phyloP scores from a whole-genome alignment of 805 yeast species.

The Spathaspora girioi region DNA sequence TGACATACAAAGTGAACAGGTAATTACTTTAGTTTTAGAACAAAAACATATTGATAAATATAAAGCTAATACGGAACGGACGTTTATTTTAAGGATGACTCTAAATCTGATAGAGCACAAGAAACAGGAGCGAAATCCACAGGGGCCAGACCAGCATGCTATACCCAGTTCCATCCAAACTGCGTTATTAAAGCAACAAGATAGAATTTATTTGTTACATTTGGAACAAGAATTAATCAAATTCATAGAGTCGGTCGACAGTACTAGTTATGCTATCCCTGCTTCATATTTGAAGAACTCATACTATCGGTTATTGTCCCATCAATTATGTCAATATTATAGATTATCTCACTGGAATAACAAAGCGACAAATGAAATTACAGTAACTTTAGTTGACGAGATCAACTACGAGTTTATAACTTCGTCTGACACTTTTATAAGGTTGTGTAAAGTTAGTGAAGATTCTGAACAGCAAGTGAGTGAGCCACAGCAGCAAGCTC shows the following conservation, averaged over 20 bases:
- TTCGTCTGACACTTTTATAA: background rate
- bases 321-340: slow-evolving; percentile 68
- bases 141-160: background rate
- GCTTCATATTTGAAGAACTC: slow-evolving; percentile 53
- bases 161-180: slow-evolving; percentile 16
- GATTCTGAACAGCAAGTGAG: slow-evolving; percentile 5
- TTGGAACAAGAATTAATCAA: slow-evolving; percentile 18
- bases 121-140: background rate
- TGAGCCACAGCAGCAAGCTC: background rate
- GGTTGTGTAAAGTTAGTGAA: slow-evolving; percentile 8
- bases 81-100: background rate
- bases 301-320: slow-evolving; percentile 62
- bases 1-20: background rate
- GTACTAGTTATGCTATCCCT: slow-evolving; percentile 10
- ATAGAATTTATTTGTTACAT: slow-evolving; percentile 16
- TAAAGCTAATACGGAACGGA: background rate
- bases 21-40: too few relatives aligned
- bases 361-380: slow-evolving; percentile 16
- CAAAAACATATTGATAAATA: background rate
- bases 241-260: slow-evolving; percentile 11
- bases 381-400: slow-evolving; percentile 14
- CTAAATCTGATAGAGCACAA: background rate
- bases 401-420: slow-evolving; percentile 14
- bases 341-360: slow-evolving; percentile 48
- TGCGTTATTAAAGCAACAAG: slow-evolving; percentile 19